These are phyloP conservation scores for Mollisiaceae sp. DNA, from an alignment of 2,329 filamentous ascomycete genomes.

Conservation along the genomic window DNA sequence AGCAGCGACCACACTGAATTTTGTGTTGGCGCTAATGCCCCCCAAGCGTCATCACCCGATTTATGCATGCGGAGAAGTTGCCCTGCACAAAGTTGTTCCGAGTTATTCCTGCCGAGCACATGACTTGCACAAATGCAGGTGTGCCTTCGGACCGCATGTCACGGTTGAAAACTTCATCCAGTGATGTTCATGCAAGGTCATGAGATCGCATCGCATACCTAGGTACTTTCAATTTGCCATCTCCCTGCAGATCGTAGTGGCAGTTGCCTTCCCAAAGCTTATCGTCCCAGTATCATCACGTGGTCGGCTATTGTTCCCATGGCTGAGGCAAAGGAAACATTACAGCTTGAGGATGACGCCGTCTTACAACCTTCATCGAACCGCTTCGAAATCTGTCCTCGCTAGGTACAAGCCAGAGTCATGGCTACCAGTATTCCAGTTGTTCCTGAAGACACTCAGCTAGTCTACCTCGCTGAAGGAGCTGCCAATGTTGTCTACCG, in stretches of 20 bases:
- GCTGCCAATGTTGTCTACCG: constrained; percentile 79
- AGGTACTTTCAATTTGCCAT: too few species aligned
- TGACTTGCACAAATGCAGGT: background rate
- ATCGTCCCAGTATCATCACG: background rate
- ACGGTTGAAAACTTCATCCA: background rate
- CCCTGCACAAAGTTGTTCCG: constrained; percentile 3
- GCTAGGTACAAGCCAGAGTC: background rate
- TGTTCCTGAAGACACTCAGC: constrained; percentile 14
- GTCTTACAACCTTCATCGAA: background rate
- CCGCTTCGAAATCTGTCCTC: background rate
- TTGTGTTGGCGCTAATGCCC: background rate
- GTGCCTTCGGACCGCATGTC: background rate
- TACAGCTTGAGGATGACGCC: background rate
- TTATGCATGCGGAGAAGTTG: constrained; percentile 8
- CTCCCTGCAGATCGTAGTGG: too few species aligned
- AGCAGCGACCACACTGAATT: constrained; percentile 1
- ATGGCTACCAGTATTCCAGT: background rate
- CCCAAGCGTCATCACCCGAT: constrained; percentile 9
- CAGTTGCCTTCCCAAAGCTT: background rate
- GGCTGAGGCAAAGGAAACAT: background rate
- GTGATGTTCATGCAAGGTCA: background rate
- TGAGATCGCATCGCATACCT: background rate
- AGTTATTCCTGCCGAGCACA: constrained; percentile 3
- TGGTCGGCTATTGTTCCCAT: background rate
- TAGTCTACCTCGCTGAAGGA: constrained; percentile 65